phyloP scores from a whole-genome alignment of 192 early-diverging fungal species.

The Umbelopsis ramanniana region DNA sequence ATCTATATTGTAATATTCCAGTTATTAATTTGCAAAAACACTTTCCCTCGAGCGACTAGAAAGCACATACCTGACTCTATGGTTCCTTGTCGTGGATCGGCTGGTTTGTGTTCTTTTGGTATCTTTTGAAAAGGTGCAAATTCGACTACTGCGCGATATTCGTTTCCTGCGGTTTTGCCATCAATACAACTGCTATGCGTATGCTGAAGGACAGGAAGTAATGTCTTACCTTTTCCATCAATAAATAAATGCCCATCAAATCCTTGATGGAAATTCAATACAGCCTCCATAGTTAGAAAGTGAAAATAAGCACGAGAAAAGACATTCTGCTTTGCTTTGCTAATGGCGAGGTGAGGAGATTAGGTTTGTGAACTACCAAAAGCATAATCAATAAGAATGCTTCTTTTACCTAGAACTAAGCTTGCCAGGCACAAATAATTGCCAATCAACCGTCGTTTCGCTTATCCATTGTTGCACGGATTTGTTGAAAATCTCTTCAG shows the following conservation, averaged over 20 bases:
- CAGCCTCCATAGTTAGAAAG: constrained; percentile 68
- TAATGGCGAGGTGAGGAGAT: constrained; percentile 30
- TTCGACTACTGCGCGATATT: constrained; percentile 76
- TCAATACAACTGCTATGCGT: constrained; percentile 17
- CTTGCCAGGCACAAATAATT: constrained; percentile 69
- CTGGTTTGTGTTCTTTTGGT: constrained; percentile 66
- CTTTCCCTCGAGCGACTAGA: background rate
- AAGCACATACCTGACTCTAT: constrained; percentile 66
- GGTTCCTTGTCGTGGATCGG: constrained; percentile 73
- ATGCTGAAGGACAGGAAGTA: background rate
- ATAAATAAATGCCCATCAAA: constrained; percentile 81
- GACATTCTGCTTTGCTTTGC: constrained; percentile 71
- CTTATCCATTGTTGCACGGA: constrained; percentile 61
- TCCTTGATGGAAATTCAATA: constrained; percentile 73
- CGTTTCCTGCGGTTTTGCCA: constrained; percentile 51
- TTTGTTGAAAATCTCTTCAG: constrained; percentile 69
- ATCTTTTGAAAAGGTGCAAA: constrained; percentile 79
- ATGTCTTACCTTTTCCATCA: constrained; percentile 59
- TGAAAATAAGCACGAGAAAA: constrained; percentile 80
- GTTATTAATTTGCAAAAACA: too few relatives aligned
- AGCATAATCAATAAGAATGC: background rate
- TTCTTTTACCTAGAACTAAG: constrained; percentile 66
- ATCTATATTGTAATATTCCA: constrained; percentile 47
- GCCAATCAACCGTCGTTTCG: constrained; percentile 53
- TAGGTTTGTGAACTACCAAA: background rate